Conservation (phyloP, 768 basidiomycete genomes). For the Hysterangium stoloniferum region DNA sequence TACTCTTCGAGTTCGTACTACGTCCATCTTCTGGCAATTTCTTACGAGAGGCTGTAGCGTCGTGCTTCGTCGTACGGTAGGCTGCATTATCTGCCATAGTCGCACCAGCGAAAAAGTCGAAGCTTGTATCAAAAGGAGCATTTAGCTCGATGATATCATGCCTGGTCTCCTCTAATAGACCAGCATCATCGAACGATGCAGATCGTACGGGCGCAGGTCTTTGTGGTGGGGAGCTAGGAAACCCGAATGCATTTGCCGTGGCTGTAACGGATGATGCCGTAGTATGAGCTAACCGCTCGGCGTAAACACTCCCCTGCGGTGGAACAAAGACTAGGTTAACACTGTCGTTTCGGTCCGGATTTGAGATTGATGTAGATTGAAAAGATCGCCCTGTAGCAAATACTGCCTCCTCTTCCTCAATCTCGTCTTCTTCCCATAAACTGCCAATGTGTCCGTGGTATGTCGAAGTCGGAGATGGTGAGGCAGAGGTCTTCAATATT, state of each 20-base stretch:
- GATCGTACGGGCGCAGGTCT: neutral
- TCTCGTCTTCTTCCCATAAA: slow-evolving; percentile 7
- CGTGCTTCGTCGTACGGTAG: neutral
- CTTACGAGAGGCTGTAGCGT: neutral
- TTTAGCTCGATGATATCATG: neutral
- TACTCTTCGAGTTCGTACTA: slow-evolving; percentile 3
- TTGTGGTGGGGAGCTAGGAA: neutral
- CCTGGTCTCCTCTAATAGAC: neutral
- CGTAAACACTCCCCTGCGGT: slow-evolving; percentile 11
- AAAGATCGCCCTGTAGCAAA: slow-evolving; percentile 20
- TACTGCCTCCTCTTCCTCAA: slow-evolving; percentile 1
- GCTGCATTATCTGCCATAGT: neutral
- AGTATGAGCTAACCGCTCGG: slow-evolving; percentile 6
- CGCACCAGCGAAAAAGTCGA: neutral
- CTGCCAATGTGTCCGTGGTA: neutral
- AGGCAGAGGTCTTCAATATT: slow-evolving; percentile 65
- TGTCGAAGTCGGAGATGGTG: slow-evolving; percentile 2
- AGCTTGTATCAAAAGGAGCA: neutral
- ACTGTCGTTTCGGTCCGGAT: slow-evolving; percentile 23
- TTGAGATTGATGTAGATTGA: slow-evolving; percentile 21
- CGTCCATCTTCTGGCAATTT: neutral
- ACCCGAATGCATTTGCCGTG: neutral
- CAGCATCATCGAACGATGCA: slow-evolving; percentile 5
- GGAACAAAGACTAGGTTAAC: slow-evolving; percentile 10
- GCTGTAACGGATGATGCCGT: no score